Evolutionary conservation across 306 rosid genomes (phyloP), one percentile per base, ranked within the genome.

Genomic region (Lathyrus tuberosus): DNA sequence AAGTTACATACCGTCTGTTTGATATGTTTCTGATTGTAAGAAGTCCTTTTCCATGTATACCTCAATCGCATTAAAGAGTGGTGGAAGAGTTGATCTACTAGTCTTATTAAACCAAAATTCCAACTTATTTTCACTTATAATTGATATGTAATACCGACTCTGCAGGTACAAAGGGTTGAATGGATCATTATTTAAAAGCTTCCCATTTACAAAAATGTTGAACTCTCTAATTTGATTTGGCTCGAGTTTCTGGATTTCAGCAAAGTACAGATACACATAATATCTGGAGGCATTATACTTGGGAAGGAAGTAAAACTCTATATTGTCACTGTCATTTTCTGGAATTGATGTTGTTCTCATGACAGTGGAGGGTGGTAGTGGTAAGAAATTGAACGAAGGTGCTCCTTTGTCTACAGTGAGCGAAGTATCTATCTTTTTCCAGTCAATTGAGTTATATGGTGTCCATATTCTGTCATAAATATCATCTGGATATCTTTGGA

Each of bases 381-480:
- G 68, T 47, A 72, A 20, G 46, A 72, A 72, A 22, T 20, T 63
- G 62, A 6, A 75, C 41, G 65, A 30, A 62, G 76, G 10, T 67
- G 47, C 42, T 38, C 10, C 62, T 0, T 76, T 11, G 63, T 49
- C 22, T 15, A 81, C 30, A 35, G 67, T 46, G 42, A 81, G 79
- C 6, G 57, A 16, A 10, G 79, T 77, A 13, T 73, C 10, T 31
- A 64, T 57, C 74, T 63, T 63, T 73, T 31, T 73, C 85, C 82
- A 77, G 6, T 69, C 70, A 47, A 0, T 17, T 77, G 79, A 73
- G 74, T 41, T 73, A 69, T 68, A 64, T 22, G 79, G 77, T 35
- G 74, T 77, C 85, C 82, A 77, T 33, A 42, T 77, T 69, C 85
- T 75, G 57, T 81, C 85, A 77, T 77, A 69, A 30, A n/a, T 16